These are phyloP conservation scores for Alternaria angustiovoidea DNA, from an alignment of 2,329 filamentous ascomycete genomes.

Conservation along the genomic window DNA sequence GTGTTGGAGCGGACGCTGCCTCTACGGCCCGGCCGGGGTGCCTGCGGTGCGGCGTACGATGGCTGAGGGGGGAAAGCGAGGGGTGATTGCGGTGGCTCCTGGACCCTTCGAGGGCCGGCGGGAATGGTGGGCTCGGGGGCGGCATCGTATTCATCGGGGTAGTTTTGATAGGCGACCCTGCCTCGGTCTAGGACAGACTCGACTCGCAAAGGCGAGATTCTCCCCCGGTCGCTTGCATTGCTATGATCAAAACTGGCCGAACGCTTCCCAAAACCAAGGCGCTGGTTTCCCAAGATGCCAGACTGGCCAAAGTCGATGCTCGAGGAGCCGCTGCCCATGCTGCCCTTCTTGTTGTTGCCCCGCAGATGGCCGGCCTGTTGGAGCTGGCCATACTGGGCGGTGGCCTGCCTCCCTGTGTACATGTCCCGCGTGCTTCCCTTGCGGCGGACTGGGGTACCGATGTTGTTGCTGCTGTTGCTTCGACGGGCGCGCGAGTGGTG, in stretches of 20 bases:
- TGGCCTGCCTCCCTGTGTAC: constrained; percentile 32
- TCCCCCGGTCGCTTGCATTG: constrained; percentile 28
- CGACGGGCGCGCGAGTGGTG: constrained; percentile 65
- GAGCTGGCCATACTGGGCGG: constrained; percentile 37
- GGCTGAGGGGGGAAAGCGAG: constrained; percentile 50
- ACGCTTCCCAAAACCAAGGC: constrained; percentile 63
- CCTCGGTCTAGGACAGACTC: constrained; percentile 56
- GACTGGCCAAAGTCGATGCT: constrained; percentile 72
- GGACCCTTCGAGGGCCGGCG: constrained; percentile 72
- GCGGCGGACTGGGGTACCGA: constrained; percentile 48
- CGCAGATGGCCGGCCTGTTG: constrained; percentile 43
- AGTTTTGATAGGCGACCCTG: constrained; percentile 53
- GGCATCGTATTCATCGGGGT: constrained; percentile 73
- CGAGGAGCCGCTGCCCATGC: constrained; percentile 74
- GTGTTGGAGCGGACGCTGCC: constrained; percentile 68
- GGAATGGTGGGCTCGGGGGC: constrained; percentile 87
- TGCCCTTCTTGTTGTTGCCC: constrained; percentile 66
- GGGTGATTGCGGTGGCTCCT: constrained; percentile 53
- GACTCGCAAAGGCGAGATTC: constrained; percentile 43
- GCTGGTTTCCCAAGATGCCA: constrained; percentile 66
- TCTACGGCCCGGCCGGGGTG: constrained; percentile 60
- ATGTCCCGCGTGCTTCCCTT: constrained; percentile 49
- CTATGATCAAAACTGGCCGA: constrained; percentile 78
- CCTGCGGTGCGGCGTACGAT: constrained; percentile 49
- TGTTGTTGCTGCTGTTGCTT: constrained; percentile 83